Conservation (phyloP, 768 basidiomycete species). For the Ramaria rubella region DNA sequence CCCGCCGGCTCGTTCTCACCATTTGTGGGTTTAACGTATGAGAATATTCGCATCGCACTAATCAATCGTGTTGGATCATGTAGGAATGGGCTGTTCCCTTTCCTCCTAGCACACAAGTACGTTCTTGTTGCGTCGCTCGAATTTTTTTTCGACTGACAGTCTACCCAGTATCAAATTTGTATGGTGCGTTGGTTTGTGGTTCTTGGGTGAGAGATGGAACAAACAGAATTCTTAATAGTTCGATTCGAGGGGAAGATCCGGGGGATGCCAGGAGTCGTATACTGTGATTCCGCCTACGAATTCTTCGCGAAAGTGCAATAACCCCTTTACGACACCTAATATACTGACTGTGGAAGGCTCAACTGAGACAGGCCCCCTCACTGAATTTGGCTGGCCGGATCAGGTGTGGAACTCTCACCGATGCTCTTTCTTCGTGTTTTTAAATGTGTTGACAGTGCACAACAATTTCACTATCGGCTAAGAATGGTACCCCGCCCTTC, state of each 20-base stretch:
- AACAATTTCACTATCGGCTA: neutral
- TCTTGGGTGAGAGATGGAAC: neutral
- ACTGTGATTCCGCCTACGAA: neutral
- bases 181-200: neutral
- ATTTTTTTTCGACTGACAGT: neutral
- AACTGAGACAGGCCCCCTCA: slow-evolving; percentile 1
- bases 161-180: slow-evolving; percentile 2
- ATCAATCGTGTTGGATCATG: neutral
- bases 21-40: neutral
- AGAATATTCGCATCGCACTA: neutral
- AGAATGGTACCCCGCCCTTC: neutral
- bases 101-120: neutral
- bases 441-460: neutral
- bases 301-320: neutral
- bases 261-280: neutral
- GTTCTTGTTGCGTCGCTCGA: neutral
- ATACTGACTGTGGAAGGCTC: neutral
- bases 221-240: neutral
- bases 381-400: slow-evolving; percentile 6
- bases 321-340: neutral
- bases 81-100: slow-evolving; percentile 1
- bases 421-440: neutral
- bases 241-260: neutral
- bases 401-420: neutral
- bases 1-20: neutral